Evolutionary conservation across 2,329 filamentous ascomycete genomes (phyloP).

Genomic region (Dryadomyces sulphureus): DNA sequence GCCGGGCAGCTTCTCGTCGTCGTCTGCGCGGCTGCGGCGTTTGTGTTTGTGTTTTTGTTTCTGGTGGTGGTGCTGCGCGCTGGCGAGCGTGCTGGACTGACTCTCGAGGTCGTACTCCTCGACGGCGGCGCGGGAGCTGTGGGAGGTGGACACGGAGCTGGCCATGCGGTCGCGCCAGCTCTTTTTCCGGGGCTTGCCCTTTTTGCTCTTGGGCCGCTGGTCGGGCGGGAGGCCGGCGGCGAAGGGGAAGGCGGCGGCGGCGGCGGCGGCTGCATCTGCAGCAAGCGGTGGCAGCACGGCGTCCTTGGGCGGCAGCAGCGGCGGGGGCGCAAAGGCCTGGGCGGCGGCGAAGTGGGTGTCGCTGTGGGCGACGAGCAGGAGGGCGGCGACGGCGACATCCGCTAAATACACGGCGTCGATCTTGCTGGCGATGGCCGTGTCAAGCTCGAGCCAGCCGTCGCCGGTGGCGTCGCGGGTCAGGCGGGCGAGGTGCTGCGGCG

Average conservation of each 20-base stretch:
- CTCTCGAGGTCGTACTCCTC: slow-evolving; percentile 50
- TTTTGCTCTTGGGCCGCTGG: slow-evolving; percentile 8
- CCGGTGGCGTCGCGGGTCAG: slow-evolving; percentile 46
- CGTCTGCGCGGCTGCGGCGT: slow-evolving; percentile 13
- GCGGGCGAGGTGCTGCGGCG: slow-evolving; percentile 43
- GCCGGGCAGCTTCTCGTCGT: slow-evolving; percentile 34
- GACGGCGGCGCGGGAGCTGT: slow-evolving; percentile 24
- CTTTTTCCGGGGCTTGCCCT: slow-evolving; percentile 10
- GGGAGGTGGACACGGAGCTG: slow-evolving; percentile 1
- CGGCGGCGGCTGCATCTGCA: slow-evolving; percentile 15
- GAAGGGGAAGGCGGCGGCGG: neutral
- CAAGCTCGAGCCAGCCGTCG: slow-evolving; percentile 44
- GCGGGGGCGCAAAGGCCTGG: slow-evolving; percentile 41
- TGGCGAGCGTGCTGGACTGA: slow-evolving; percentile 29
- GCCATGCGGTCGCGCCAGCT: slow-evolving; percentile 10
- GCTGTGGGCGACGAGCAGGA: slow-evolving; percentile 41
- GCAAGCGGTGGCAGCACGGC: slow-evolving; percentile 12
- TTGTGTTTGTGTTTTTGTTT: neutral
- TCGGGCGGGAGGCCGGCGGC: neutral
- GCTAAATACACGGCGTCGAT: slow-evolving; percentile 47
- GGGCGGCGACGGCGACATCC: slow-evolving; percentile 45
- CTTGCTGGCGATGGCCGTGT: slow-evolving; percentile 42
- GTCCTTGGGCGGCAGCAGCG: slow-evolving; percentile 5
- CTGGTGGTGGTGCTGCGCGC: neutral
- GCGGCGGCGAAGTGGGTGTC: slow-evolving; percentile 37